Conservation (phyloP, 176 grass and related monocot species). For the Echinochloa phyllopogon region DNA sequence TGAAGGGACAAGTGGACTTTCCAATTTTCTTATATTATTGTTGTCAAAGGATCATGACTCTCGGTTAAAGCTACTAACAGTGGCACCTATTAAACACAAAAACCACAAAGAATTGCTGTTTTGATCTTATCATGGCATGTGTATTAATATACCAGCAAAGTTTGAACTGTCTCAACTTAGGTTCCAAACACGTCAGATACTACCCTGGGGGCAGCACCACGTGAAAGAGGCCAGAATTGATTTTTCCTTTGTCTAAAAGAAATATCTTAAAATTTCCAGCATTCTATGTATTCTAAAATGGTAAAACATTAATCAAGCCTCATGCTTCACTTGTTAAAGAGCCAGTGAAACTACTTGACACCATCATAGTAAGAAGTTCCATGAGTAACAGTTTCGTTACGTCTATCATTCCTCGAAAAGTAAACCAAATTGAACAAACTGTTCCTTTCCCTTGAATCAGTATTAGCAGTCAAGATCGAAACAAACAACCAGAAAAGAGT, state of each 20-base stretch:
- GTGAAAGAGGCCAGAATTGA: neutral
- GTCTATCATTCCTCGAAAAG: neutral
- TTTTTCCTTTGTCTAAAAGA: neutral
- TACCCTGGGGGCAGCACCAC: neutral
- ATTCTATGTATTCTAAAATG: neutral
- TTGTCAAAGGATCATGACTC: neutral
- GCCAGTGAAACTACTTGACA: slow-evolving; percentile 14
- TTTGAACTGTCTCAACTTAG: neutral
- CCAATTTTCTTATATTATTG: neutral
- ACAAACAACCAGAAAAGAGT: neutral
- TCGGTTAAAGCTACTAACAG: slow-evolving; percentile 10
- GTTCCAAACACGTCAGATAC: neutral
- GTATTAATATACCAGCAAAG: neutral
- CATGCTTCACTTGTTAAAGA: slow-evolving; percentile 7
- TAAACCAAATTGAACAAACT: slow-evolving; percentile 19
- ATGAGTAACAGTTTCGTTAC: neutral
- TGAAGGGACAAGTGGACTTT: neutral
- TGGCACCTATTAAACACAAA: neutral
- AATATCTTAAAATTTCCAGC: neutral
- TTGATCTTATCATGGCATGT: neutral
- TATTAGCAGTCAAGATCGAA: slow-evolving; percentile 5
- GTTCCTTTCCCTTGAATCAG: neutral
- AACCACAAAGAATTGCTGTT: neutral
- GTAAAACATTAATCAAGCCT: neutral
- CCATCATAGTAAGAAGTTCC: slow-evolving; percentile 24